Evolutionary conservation across 2,329 filamentous ascomycete species (phyloP).

Genomic region (Harringtonia lauricola): DNA sequence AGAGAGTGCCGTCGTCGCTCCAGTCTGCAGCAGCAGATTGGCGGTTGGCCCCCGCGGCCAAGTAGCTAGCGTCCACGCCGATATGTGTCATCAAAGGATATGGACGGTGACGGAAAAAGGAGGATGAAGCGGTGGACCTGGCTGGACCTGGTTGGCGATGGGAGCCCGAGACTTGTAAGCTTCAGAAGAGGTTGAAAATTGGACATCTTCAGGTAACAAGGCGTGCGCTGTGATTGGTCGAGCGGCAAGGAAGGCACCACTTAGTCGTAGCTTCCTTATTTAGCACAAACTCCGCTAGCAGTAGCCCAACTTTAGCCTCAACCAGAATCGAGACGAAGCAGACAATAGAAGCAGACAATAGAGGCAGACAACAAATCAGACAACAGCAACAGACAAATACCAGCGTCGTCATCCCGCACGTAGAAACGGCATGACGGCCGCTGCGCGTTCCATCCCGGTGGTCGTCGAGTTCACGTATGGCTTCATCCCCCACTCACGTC

Average conservation of each 20-base stretch:
- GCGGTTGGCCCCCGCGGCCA: constrained; percentile 79
- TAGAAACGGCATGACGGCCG: not conserved
- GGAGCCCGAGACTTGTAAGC: too few species aligned
- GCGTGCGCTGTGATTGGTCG: constrained; percentile 8
- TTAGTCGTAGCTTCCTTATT: not conserved
- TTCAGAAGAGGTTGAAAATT: too few species aligned
- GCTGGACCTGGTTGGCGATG: too few species aligned
- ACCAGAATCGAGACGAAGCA: too few species aligned
- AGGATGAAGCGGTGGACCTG: too few species aligned
- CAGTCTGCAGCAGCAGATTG: constrained; percentile 87
- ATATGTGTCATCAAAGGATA: too few species aligned
- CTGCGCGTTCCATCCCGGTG: constrained; percentile 2
- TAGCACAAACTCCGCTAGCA: not conserved
- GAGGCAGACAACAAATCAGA: not conserved
- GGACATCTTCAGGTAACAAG: not conserved
- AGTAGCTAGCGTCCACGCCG: constrained; percentile 30
- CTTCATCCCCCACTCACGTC: too few species aligned
- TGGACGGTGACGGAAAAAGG: too few species aligned
- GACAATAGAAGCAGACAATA: not conserved
- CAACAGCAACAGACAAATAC: too few species aligned
- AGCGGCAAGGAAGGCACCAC: constrained; percentile 19
- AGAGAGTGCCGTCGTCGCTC: constrained; percentile 62
- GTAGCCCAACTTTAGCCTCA: not conserved
- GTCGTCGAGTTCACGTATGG: constrained; percentile 9
- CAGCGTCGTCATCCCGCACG: too few species aligned